Evolutionary conservation across 805 yeast species (phyloP), one percentile per base, ranked within the genome.

Genomic region (Wickerhamiella alocasiicola): DNA sequence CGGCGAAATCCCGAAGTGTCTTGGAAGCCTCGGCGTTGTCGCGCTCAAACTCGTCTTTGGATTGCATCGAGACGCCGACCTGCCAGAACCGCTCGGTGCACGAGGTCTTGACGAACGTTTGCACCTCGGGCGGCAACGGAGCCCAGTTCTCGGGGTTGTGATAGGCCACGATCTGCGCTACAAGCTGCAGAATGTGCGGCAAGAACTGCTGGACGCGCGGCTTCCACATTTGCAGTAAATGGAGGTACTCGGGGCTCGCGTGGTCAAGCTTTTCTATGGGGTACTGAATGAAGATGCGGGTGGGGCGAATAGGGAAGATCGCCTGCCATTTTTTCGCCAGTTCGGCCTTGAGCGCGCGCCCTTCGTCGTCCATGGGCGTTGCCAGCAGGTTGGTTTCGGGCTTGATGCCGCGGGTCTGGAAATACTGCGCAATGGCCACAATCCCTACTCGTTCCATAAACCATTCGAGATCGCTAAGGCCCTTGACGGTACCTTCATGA

Each of bases 11-110:
- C 49, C 97, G 71, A 44, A 91, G 63, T 0, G 98, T 87, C 48
- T 81, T 80, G 66, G 91, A 83, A 0, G 98, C 97, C 55, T 81
- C 84, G 44, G 83, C 94, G 53, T 78, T 85, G 55, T 91, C 97
- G 55, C 82, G 94, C 47, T 91, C 78, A 50, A 91, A 93, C 25
- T 91, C 85, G 56, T 91, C 97, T 53, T 83, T 80, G 2, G 94
- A 77, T 60, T 91, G 94, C 44, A 82, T 81, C 1, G 95, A 82
- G 17, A 94, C 93, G 13, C 98, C 98, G 46, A 85, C 94, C 55
- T 93, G 97, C 99, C 99, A 91, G 58, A 91, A 91, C 53, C 97
- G 68, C 63, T 91, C 99, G 56, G 78, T 76, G 37, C 93, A 80
- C 45, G 93, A 79, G 52, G 83, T 79, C 48, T 73, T 72, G n/a